phyloP scores from a whole-genome alignment of 177 flowering plant genomes.

The Vitis hybrid region DNA sequence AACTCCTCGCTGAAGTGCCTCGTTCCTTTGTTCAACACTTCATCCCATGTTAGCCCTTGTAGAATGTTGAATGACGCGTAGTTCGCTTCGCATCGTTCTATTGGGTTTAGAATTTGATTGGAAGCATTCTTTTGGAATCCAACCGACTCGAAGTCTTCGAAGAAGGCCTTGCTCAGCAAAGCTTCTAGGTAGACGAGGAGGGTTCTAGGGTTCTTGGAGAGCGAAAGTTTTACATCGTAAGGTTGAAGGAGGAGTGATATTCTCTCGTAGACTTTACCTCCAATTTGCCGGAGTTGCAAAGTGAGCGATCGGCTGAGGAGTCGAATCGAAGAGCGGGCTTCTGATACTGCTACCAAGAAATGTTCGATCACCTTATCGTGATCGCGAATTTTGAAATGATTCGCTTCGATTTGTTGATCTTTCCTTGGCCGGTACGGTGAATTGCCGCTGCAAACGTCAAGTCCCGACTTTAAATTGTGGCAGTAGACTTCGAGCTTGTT shows the following conservation, averaged over 20 bases:
- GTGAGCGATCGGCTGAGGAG: conserved; percentile 56
- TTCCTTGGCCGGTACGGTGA: conserved; percentile 14
- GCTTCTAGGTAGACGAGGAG: conserved; percentile 62
- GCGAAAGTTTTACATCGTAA: conserved; percentile 49
- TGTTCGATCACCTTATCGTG: conserved; percentile 41
- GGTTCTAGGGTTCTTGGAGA: conserved; percentile 47
- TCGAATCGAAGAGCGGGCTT: conserved; percentile 56
- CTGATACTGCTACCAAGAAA: conserved; percentile 64
- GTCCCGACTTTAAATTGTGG: conserved; percentile 62
- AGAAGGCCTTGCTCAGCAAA: conserved; percentile 60
- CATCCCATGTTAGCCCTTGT: conserved; percentile 75
- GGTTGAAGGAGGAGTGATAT: conserved; percentile 61
- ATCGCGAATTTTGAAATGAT: not conserved
- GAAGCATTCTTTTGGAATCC: conserved; percentile 58
- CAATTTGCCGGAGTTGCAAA: conserved; percentile 58
- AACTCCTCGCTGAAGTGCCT: conserved; percentile 82
- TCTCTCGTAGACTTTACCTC: conserved; percentile 53
- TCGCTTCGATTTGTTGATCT: not conserved
- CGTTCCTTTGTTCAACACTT: conserved; percentile 82
- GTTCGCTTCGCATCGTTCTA: conserved; percentile 59
- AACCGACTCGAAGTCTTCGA: conserved; percentile 72
- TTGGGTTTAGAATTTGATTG: conserved; percentile 56
- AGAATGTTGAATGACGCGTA: conserved; percentile 43
- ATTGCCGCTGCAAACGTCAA: conserved; percentile 50
- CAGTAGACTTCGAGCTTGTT: conserved; percentile 77